Base-by-base conservation (phyloP, 257 asterid species). In the Paraleonurus japonicus region DNA sequence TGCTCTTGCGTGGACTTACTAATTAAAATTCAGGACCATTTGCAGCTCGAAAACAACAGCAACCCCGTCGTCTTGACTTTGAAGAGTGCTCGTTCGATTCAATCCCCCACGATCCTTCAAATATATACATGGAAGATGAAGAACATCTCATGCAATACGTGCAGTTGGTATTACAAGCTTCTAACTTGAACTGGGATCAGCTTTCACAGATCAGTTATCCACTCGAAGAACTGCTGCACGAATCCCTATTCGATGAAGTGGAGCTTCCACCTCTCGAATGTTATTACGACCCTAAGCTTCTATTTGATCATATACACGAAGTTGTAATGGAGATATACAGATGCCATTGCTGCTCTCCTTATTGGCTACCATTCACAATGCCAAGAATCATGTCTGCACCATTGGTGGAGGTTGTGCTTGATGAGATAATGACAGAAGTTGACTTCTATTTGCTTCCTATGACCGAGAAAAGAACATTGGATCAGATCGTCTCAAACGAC, bases 271-370 rank as follows among this genome's bases (percentile, higher is more conserved):
- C 76, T 23, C 47, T 51, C 4, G 84, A 83, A 51, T 71, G 82
- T 65, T 64, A 63, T 33, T 65, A 78, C 28, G 88, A 85, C 62
- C 82, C 88, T 20, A 86, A 84, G 77, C 95, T 90, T 78, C 88
- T 89, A 12, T 86, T 90, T 16, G 92, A 93, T 70, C 89, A 75
- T 70, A 84, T 89, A 39, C 84, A 89, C 39, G 95, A 93, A 82
- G 84, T 85, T 23, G 62, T 93, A 20, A 15, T 75, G 50, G 83
- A 84, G 65, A 67, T 82, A 64, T 74, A 80, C 71, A 41, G 58
- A 53, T 75, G 30, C 62, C 76, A 79, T 24, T 74, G 83, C 77
- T 71, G 81, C 73, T 74, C 66, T 64, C 64, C 83, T 57, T 81
- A 80, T 17, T 76, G 84, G 90, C 77, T 77, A 67, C 65, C 83